Conservation (phyloP, 2,329 filamentous ascomycete genomes). For the Aspergillus alliaceus region DNA sequence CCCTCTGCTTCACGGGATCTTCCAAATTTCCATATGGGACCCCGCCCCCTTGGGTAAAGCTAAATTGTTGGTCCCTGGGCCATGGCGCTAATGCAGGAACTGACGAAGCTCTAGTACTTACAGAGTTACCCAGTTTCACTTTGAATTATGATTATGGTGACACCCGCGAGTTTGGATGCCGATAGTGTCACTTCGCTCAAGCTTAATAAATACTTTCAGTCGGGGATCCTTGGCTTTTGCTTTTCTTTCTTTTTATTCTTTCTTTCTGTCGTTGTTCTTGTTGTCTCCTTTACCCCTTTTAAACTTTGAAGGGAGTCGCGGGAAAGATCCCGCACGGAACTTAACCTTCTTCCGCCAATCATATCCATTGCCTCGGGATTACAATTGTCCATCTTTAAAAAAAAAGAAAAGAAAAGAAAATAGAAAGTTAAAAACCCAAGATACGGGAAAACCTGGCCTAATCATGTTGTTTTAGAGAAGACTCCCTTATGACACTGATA, state of each 20-base stretch:
- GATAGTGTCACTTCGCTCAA: not conserved
- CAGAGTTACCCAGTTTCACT: slow-evolving; percentile 9
- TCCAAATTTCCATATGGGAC: slow-evolving; percentile 3
- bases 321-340: not conserved
- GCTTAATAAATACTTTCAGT: not conserved
- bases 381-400: not conserved
- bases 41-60: slow-evolving; percentile 2
- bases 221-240: not conserved
- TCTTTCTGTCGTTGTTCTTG: not conserved
- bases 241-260: not conserved
- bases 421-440: too few species aligned
- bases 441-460: too few species aligned
- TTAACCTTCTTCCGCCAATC: not conserved
- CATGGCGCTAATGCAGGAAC: slow-evolving; percentile 40
- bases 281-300: not conserved
- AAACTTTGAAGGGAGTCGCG: not conserved
- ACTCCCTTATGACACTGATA: not conserved
- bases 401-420: too few species aligned
- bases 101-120: slow-evolving; percentile 19
- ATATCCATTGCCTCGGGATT: not conserved
- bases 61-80: slow-evolving; percentile 12
- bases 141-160: slow-evolving; percentile 10
- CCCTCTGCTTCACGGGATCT: not conserved
- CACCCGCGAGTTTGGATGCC: not conserved
- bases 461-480: too few species aligned